phyloP scores from a whole-genome alignment of 352 stramenopile genomes.

The Phytophthora sansomeana region DNA sequence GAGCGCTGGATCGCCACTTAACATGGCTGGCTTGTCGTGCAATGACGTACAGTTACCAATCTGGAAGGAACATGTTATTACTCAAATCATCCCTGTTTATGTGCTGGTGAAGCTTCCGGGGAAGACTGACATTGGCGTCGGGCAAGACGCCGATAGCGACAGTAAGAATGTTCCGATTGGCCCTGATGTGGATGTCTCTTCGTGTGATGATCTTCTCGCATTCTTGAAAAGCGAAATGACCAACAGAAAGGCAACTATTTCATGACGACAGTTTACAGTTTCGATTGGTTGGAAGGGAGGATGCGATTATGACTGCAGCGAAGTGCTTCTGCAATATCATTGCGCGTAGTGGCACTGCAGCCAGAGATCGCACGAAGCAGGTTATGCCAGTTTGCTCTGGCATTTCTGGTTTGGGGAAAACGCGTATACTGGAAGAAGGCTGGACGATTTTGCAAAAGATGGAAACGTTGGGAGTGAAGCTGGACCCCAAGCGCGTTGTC shows the following conservation, averaged over 20 bases:
- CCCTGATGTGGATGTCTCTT: slow-evolving; percentile 28
- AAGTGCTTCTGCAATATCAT: slow-evolving; percentile 21
- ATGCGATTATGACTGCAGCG: slow-evolving; percentile 6
- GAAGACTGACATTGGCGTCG: neutral
- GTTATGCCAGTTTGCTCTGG: slow-evolving; percentile 44
- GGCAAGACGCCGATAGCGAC: too few species aligned
- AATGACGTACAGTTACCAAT: too few species aligned
- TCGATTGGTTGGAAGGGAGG: slow-evolving; percentile 20
- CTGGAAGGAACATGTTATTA: too few species aligned
- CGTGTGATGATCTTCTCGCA: slow-evolving; percentile 30
- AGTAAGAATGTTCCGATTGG: slow-evolving; percentile 11
- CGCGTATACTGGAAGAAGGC: slow-evolving; percentile 47
- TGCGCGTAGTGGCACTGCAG: neutral
- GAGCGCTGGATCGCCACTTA: too few species aligned
- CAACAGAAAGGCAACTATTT: slow-evolving; percentile 17
- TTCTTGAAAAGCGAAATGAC: slow-evolving; percentile 31
- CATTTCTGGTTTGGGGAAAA: slow-evolving; percentile 45
- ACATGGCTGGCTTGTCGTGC: too few species aligned
- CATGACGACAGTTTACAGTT: slow-evolving; percentile 20
- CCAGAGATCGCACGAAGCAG: slow-evolving; percentile 23
- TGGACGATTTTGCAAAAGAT: slow-evolving; percentile 31
- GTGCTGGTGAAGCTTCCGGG: too few species aligned
- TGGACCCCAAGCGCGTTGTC: slow-evolving; percentile 30
- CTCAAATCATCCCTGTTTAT: too few species aligned
- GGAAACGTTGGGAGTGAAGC: too few species aligned